These are phyloP conservation scores for Gossypium schwendimanii DNA, from an alignment of 441 rosid species.

Conservation along the genomic window DNA sequence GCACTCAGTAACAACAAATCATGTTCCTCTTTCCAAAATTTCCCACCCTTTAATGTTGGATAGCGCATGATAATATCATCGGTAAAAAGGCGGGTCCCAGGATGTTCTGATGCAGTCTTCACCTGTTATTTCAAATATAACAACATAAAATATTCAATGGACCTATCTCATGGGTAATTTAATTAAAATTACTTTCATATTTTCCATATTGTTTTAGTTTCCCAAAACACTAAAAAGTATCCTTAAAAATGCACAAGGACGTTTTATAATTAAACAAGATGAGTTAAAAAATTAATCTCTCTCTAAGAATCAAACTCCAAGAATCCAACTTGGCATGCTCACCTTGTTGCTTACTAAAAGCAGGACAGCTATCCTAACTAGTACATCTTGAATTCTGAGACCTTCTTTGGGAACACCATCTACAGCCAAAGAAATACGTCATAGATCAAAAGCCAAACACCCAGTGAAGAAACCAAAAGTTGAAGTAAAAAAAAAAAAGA, in stretches of 20 bases:
- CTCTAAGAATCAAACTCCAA: neutral
- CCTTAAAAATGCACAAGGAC: neutral
- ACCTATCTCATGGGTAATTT: neutral
- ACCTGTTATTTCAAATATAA: slow-evolving; percentile 41
- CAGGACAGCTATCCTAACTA: slow-evolving; percentile 71
- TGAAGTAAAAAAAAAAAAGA: slow-evolving; percentile 3
- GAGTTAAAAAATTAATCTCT: neutral
- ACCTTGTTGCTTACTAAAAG: slow-evolving; percentile 68
- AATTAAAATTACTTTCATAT: neutral
- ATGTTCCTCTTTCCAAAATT: slow-evolving; percentile 88
- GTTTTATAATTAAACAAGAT: neutral
- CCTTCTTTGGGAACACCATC: slow-evolving; percentile 99
- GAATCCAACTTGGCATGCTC: slow-evolving; percentile 22
- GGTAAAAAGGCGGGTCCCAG: slow-evolving; percentile 44
- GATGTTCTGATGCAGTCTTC: slow-evolving; percentile 46
- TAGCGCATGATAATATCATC: slow-evolving; percentile 61
- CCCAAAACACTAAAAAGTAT: neutral
- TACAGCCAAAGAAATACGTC: slow-evolving; percentile 30
- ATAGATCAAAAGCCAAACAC: slow-evolving; percentile 10
- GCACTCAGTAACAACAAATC: slow-evolving; percentile 71
- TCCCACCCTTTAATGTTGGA: slow-evolving; percentile 81
- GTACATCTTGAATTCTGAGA: slow-evolving; percentile 82
- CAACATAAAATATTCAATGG: slow-evolving; percentile 3
- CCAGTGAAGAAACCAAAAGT: slow-evolving; percentile 11
- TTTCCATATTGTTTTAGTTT: neutral